Conservation (phyloP, 306 rosid species). For the Cucurbita moschata region DNA sequence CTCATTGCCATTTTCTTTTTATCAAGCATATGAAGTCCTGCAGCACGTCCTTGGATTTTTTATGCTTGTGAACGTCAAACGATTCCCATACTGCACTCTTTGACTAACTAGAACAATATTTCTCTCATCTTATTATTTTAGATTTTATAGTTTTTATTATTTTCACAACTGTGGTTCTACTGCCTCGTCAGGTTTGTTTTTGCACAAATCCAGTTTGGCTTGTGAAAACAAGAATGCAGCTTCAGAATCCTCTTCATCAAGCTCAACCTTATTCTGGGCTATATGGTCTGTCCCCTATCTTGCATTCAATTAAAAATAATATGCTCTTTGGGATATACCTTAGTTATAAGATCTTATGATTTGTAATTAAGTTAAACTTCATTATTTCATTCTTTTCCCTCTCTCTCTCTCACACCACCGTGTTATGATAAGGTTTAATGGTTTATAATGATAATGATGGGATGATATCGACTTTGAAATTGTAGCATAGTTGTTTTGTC, state of each 20-base stretch:
- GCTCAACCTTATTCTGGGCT: constrained; percentile 70
- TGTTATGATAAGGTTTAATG: no score
- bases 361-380: constrained; percentile 3
- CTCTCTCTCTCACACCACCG: not conserved
- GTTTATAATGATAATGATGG: no score
- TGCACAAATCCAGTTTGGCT: constrained; percentile 94
- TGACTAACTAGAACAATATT: not conserved
- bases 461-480: no score
- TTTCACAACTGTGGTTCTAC: constrained; percentile 14
- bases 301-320: constrained; percentile 19
- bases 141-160: constrained; percentile 1
- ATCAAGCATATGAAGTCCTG: not conserved
- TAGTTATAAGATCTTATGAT: constrained; percentile 11
- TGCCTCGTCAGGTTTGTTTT: constrained; percentile 53
- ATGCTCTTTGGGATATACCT: constrained; percentile 18
- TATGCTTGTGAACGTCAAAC: not conserved
- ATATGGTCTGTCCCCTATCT: constrained; percentile 63
- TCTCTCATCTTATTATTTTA: not conserved
- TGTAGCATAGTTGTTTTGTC: not conserved
- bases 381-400: not conserved
- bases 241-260: constrained; percentile 91
- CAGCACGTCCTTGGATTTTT: not conserved
- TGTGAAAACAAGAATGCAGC: constrained; percentile 94
- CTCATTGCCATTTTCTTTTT: not conserved
- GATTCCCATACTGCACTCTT: not conserved